These are phyloP conservation scores for Lenwebbia sp. DNA, from an alignment of 345 rosid genomes.

Conservation along the genomic window DNA sequence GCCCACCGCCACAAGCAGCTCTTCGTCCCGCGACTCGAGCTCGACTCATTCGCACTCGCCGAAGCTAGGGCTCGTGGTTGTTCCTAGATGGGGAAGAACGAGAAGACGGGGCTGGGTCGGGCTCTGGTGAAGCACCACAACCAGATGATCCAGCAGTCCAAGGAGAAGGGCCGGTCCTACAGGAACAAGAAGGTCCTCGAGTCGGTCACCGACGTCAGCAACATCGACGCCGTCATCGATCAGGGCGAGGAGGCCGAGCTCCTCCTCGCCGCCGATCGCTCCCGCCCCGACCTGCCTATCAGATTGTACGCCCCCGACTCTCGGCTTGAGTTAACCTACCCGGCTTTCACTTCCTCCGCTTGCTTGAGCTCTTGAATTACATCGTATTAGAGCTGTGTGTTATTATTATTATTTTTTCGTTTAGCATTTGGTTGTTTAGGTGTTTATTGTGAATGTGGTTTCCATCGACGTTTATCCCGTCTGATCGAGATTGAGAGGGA, in stretches of 20 bases:
- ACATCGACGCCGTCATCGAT: slow-evolving; percentile 75
- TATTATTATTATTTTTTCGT: neutral
- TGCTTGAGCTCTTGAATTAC: neutral
- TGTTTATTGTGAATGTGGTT: neutral
- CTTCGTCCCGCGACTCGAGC: neutral
- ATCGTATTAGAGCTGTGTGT: neutral
- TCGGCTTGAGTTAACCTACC: neutral
- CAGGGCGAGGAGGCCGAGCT: slow-evolving; percentile 63
- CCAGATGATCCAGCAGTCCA: slow-evolving; percentile 69
- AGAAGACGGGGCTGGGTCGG: slow-evolving; percentile 71
- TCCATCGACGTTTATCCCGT: neutral
- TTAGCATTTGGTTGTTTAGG: neutral
- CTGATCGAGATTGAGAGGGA: neutral
- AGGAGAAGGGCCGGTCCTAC: slow-evolving; percentile 64
- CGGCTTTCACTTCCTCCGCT: neutral
- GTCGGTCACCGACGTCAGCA: slow-evolving; percentile 70
- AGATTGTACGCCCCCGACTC: slow-evolving; percentile 29
- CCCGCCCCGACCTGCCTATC: slow-evolving; percentile 38
- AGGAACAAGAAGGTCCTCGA: slow-evolving; percentile 59
- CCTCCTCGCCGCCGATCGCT: slow-evolving; percentile 22
- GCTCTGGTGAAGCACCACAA: slow-evolving; percentile 85
- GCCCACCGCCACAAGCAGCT: neutral
- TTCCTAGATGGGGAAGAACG: slow-evolving; percentile 61
- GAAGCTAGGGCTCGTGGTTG: no score
- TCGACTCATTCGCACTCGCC: neutral